Evolutionary conservation across 2,329 filamentous ascomycete species (phyloP), one percentile per base, ranked within the genome.

Genomic region (Aspergillus sergii): DNA sequence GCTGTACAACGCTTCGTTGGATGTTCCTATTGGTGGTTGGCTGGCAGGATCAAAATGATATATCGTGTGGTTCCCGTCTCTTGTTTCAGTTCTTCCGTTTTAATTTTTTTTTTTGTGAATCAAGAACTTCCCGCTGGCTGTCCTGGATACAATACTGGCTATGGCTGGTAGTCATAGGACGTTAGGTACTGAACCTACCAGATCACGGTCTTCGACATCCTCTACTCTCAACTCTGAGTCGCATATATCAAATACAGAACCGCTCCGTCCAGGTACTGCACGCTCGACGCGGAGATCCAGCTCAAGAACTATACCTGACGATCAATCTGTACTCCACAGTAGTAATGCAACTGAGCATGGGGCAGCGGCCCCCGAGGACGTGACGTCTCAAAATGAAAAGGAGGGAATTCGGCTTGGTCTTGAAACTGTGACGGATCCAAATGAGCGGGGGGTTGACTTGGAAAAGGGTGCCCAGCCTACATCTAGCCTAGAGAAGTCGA

Each of bases 321-420:
- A 79, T 58, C 68, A 75, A 8, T 72, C 71, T 9, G 62, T 73
- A 8, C 78, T 76, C 34, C 69, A 76, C 54, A 71, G 66, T 28
- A 69, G 71, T 21, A 58, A 69, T 34, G 65, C 68, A 39, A 55
- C 60, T 32, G 57, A 30, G n/a, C 14, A 34, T 28, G 45, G 54
- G 30, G 48, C 9, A 32, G 48, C n/a, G 10, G 62, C 67, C 28
- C 12, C 41, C 19, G 64, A 63, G 7, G 48, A 57, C 14, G 36
- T 60, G 14, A 56, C 67, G 2, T 60, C 67, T 9, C n/a, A 56
- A 43, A 59, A 63, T 45, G 63, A 68, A 48, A 64, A 68, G 10
- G 61, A 57, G 56, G 2, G 64, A 69, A 6, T 59, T 67, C 2
- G 34, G 9, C 48, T 34, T 30, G 66, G 66, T 6, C 65, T 68